Evolutionary conservation across 768 basidiomycete genomes (phyloP).

Genomic region (Rhizopogon sp.): DNA sequence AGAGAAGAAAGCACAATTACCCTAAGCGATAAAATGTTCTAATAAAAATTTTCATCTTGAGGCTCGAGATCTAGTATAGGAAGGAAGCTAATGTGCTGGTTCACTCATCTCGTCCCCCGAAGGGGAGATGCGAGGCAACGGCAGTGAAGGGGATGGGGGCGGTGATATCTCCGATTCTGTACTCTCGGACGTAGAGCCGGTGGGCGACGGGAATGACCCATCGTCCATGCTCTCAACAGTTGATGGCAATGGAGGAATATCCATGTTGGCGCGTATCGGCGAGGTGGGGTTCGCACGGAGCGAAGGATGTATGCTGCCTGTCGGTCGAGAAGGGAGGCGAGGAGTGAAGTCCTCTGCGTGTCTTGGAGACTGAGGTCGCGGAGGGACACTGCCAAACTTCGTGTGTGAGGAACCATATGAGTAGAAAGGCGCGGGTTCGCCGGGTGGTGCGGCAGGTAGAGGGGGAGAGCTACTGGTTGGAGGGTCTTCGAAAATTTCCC

Average conservation of each 20-base stretch:
- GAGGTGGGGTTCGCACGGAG: conserved; percentile 48
- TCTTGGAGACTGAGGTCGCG: conserved; percentile 16
- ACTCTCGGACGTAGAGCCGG: neutral
- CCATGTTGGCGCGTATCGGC: conserved; percentile 38
- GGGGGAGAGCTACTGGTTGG: conserved; percentile 52
- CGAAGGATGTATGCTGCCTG: conserved; percentile 76
- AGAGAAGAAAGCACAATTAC: neutral
- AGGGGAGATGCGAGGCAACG: conserved; percentile 3
- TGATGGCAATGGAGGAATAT: conserved; percentile 23
- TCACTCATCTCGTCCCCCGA: neutral
- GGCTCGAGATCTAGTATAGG: neutral
- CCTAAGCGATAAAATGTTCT: neutral
- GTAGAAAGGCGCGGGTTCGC: conserved; percentile 52
- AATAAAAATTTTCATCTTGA: neutral
- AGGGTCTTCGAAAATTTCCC: conserved; percentile 58
- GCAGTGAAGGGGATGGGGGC: conserved; percentile 13
- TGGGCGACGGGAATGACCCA: conserved; percentile 5
- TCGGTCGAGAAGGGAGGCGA: conserved; percentile 60
- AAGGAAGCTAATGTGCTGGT: neutral
- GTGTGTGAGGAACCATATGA: conserved; percentile 73
- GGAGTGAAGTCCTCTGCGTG: conserved; percentile 68
- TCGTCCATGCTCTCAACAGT: conserved; percentile 21
- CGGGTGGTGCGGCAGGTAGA: conserved; percentile 65
- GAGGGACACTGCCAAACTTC: conserved; percentile 47
- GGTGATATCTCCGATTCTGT: conserved; percentile 12